Percentiles rank a stretch among this genome's conserved stretches.
These are phyloP conservation scores for Plectosphaerella cucumerina DNA, from an alignment of 2,329 filamentous ascomycete genomes.

Conservation along the genomic window DNA sequence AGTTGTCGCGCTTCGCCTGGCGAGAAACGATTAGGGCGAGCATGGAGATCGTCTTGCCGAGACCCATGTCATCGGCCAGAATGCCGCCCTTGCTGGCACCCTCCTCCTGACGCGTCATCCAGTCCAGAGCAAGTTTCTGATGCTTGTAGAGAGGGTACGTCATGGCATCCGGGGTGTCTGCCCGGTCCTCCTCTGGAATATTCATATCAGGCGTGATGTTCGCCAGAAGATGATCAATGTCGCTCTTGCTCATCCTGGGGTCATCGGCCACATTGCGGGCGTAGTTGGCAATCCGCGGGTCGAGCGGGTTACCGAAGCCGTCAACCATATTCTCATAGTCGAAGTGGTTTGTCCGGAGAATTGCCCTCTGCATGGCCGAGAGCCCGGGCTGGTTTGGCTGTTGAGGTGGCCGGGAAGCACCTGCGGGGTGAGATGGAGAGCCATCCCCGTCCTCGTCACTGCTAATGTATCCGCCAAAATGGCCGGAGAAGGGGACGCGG, in stretches of 20 bases:
- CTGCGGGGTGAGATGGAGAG: too few relatives aligned
- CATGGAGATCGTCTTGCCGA: conserved; percentile 81
- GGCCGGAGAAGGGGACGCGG: too few relatives aligned
- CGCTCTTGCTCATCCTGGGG: conserved; percentile 44
- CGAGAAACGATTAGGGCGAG: conserved; percentile 71
- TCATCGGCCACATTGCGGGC: conserved; percentile 29
- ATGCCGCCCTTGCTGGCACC: conserved; percentile 75
- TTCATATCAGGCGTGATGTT: conserved; percentile 73
- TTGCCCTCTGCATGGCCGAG: neutral
- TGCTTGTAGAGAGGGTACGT: conserved; percentile 71
- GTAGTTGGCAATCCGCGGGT: neutral
- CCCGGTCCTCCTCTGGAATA: conserved; percentile 55
- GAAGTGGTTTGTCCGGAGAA: conserved; percentile 9
- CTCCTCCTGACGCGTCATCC: conserved; percentile 72
- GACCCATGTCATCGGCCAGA: conserved; percentile 76
- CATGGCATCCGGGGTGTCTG: conserved; percentile 66
- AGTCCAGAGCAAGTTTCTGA: conserved; percentile 72
- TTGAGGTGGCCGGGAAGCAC: too few relatives aligned
- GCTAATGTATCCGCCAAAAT: too few relatives aligned
- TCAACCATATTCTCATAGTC: conserved; percentile 18
- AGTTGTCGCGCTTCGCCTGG: conserved; percentile 24
- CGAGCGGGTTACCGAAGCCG: conserved; percentile 29
- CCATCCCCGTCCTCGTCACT: too few relatives aligned
- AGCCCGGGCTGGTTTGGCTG: too few relatives aligned
- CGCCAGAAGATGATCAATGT: conserved; percentile 65